Evolutionary conservation across 139 green algal species (phyloP), one percentile per base, ranked within the genome.

Genomic region (Chlorella sp.): DNA sequence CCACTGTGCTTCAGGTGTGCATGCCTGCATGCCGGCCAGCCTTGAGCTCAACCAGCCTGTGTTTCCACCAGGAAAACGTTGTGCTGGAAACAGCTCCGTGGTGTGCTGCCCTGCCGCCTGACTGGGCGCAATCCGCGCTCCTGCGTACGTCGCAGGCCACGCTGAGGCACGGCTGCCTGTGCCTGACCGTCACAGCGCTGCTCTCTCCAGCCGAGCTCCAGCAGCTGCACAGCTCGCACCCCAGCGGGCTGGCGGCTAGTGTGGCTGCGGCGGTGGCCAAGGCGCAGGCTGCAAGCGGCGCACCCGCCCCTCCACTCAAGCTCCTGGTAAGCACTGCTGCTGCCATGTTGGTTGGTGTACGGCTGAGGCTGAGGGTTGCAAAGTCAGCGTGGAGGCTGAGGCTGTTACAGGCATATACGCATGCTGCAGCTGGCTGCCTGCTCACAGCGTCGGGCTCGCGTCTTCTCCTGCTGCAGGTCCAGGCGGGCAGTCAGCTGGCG

Each of bases 321-420:
- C 26, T 80, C 48, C 48, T 80, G 74, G 74, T 67, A n/a, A 67
- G 74, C 2, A n/a, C n/a, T n/a, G n/a, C n/a, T n/a, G n/a, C n/a
- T n/a, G n/a, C n/a, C n/a, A n/a, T n/a, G n/a, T n/a, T n/a, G n/a
- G n/a, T n/a, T n/a, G n/a, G n/a, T n/a, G n/a, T n/a, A n/a, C n/a
- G n/a, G n/a, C n/a, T n/a, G n/a, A n/a, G n/a, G n/a, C n/a, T n/a
- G n/a, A n/a, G n/a, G n/a, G n/a, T n/a, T n/a, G n/a, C n/a, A n/a
- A n/a, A n/a, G n/a, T n/a, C n/a, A n/a, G n/a, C n/a, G n/a, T n/a
- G n/a, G n/a, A n/a, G n/a, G n/a, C n/a, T n/a, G n/a, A n/a, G n/a
- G n/a, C n/a, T n/a, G n/a, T n/a, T n/a, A n/a, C n/a, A n/a, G n/a
- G n/a, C n/a, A n/a, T n/a, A n/a, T n/a, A n/a, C n/a, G n/a, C n/a